A percentile compares a stretch with the other conserved stretches of the same genome.
These are phyloP conservation scores for Solanum habrochaites DNA, from an alignment of 257 asterid genomes.

Conservation along the genomic window DNA sequence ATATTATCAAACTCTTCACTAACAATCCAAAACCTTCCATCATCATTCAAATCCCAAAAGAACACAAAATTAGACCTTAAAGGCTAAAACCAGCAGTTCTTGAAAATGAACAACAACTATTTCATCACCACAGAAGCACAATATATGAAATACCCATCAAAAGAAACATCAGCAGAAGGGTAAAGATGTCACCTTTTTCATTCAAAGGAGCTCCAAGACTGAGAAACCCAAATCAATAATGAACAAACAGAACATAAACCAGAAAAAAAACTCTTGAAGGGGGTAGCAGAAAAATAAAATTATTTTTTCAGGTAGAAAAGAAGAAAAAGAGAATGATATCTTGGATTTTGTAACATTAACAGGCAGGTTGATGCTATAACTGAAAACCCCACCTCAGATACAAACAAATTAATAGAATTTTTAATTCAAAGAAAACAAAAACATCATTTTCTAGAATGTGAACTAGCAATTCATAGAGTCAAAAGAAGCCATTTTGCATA, in stretches of 20 bases:
- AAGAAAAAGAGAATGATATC: not conserved
- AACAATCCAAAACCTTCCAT: constrained; percentile 10
- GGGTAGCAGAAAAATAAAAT: not conserved
- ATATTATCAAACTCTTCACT: not conserved
- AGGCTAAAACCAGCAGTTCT: not conserved
- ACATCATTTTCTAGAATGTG: not conserved
- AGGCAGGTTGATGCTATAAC: constrained; percentile 12
- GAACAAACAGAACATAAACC: not conserved
- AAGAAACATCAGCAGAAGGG: constrained; percentile 1
- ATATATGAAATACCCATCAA: constrained; percentile 13
- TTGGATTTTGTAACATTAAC: not conserved
- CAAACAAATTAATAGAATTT: constrained; percentile 6
- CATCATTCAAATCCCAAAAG: constrained; percentile 1
- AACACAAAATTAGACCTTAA: not conserved
- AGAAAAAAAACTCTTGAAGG: not conserved
- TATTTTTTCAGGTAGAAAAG: not conserved
- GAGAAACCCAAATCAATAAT: constrained; percentile 11
- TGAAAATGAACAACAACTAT: not conserved
- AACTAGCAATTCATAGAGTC: not conserved
- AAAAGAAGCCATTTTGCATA: not conserved
- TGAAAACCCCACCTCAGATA: constrained; percentile 3
- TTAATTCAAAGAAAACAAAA: not conserved
- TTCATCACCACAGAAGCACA: not conserved
- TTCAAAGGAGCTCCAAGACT: constrained; percentile 15
- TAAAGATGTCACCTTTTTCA: constrained; percentile 29